phyloP scores from a whole-genome alignment of 75 land plant genomes.

The Picea sitchensis region DNA sequence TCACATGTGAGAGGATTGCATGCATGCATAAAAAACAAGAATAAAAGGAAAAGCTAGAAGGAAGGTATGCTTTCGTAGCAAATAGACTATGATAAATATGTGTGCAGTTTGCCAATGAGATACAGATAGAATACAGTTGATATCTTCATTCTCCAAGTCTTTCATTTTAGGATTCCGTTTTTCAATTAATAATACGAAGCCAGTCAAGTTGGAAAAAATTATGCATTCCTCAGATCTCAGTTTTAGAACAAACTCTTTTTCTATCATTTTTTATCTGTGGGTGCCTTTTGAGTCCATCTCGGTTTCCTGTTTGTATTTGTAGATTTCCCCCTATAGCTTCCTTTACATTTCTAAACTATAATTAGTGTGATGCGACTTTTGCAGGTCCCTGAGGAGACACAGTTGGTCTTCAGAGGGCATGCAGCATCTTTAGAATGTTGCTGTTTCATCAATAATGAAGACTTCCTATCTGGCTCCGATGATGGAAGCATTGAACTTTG shows the following conservation, averaged over 20 bases:
- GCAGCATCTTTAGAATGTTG: constrained; percentile 88
- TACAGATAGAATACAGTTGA: too few species aligned
- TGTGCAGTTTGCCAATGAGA: too few species aligned
- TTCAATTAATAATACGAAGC: not conserved
- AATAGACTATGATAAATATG: too few species aligned
- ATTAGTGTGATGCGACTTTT: not conserved
- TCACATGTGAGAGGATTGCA: too few species aligned
- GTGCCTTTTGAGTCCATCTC: not conserved
- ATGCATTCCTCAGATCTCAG: not conserved
- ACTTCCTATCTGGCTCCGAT: constrained; percentile 92
- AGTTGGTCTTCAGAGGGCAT: constrained; percentile 81
- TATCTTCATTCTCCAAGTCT: too few species aligned
- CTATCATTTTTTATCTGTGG: not conserved
- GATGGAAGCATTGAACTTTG: constrained; percentile 95
- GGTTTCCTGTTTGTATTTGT: not conserved
- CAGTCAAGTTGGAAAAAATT: not conserved
- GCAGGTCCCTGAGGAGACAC: constrained; percentile 91
- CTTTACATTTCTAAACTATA: not conserved
- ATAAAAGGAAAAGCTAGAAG: too few species aligned
- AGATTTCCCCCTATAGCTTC: not conserved
- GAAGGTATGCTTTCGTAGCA: too few species aligned
- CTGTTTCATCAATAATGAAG: constrained; percentile 80
- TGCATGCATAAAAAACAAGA: too few species aligned
- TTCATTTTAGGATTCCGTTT: too few species aligned
- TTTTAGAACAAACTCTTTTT: constrained; percentile 1